These are phyloP conservation scores for Talinum fruticosum DNA, from an alignment of 148 eudicot species.

Conservation along the genomic window DNA sequence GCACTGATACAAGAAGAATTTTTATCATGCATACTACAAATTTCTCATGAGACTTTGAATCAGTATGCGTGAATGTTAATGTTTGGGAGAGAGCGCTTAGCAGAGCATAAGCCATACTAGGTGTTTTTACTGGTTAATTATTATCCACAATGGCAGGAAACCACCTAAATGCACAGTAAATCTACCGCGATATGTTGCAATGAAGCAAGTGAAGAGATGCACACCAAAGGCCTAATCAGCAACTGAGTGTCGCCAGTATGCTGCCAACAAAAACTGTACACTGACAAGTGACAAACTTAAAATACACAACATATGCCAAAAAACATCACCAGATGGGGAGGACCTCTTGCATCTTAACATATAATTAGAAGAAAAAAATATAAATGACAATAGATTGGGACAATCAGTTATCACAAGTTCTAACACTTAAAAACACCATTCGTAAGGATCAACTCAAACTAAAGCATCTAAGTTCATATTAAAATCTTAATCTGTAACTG, in stretches of 20 bases:
- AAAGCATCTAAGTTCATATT: not conserved
- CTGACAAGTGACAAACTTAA: not conserved
- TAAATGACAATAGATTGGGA: not conserved
- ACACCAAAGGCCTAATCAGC: not conserved
- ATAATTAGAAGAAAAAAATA: not conserved
- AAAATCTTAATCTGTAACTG: not conserved
- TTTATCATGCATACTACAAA: not conserved
- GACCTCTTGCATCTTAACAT: too few species aligned
- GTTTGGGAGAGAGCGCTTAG: not conserved
- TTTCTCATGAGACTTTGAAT: not conserved
- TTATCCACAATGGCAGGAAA: not conserved
- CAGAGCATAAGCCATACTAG: not conserved
- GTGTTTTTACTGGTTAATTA: too few species aligned
- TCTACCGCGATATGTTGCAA: not conserved
- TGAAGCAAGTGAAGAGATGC: not conserved
- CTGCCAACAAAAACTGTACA: too few species aligned
- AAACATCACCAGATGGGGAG: not conserved
- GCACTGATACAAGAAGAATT: not conserved
- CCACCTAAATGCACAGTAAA: not conserved
- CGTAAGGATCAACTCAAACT: not conserved
- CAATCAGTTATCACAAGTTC: not conserved
- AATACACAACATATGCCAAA: not conserved
- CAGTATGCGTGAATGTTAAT: not conserved
- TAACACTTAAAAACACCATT: not conserved
- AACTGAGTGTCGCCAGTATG: not conserved